phyloP scores from a whole-genome alignment of 352 stramenopile genomes.

The Blastocystis sp. region DNA sequence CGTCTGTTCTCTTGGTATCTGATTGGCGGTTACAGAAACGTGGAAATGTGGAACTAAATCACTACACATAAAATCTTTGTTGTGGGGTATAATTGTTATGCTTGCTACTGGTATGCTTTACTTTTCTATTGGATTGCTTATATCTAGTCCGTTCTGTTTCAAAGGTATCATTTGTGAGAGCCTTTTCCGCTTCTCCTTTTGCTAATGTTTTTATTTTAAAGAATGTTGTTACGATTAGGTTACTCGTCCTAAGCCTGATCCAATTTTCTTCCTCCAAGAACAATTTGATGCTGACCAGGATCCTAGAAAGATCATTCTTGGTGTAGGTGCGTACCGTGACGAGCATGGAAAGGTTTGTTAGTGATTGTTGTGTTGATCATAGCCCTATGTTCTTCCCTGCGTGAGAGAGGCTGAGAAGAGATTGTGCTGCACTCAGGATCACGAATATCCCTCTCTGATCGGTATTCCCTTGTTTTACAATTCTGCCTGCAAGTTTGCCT shows the following conservation, averaged over 20 bases:
- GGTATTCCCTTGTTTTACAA: slow-evolving; percentile 86
- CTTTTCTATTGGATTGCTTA: background rate
- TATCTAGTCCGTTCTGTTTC: slow-evolving; percentile 9
- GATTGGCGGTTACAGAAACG: background rate
- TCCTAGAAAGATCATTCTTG: slow-evolving; percentile 87
- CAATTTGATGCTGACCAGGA: slow-evolving; percentile 79
- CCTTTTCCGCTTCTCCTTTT: slow-evolving; percentile 21
- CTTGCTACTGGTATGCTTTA: background rate
- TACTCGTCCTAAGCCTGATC: slow-evolving; percentile 63
- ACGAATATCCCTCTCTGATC: slow-evolving; percentile 94
- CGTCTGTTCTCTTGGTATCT: too few species aligned
- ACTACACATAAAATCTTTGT: background rate
- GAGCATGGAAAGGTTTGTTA: slow-evolving; percentile 73
- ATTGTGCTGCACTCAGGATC: slow-evolving; percentile 84
- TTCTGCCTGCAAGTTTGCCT: slow-evolving; percentile 85
- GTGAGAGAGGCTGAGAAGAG: slow-evolving; percentile 89
- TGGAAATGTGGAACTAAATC: background rate
- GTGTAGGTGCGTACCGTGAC: slow-evolving; percentile 95
- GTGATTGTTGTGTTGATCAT: background rate
- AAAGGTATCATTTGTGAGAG: slow-evolving; percentile 20
- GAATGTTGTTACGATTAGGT: background rate
- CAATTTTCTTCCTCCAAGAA: slow-evolving; percentile 66
- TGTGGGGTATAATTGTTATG: background rate
- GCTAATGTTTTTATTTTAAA: background rate
- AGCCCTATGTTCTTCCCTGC: slow-evolving; percentile 59